Evolutionary conservation across 768 basidiomycete genomes (phyloP), one percentile per base, ranked within the genome.

Genomic region (Lentinula aciculospora): DNA sequence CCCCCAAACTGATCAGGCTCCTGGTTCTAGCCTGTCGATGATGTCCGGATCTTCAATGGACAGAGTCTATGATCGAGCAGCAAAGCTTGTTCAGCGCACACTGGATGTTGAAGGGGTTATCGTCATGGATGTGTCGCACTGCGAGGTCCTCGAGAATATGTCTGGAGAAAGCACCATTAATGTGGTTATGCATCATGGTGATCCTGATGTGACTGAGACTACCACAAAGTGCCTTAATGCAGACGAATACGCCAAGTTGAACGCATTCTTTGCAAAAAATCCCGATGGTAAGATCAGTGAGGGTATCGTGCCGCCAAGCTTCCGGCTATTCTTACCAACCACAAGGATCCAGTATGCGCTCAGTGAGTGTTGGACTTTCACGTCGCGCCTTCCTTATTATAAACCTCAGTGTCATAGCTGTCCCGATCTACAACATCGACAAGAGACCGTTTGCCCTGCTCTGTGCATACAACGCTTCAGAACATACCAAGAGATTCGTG

Each of bases 361-460:
- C 59, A 85, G 93, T 94, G 66, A 70, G 89, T 27, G 47, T 12
- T 21, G 19, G 44, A 15, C 51, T 19, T 48, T 50, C 60, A 27
- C 25, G 4, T 54, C 36, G 15, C 34, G 13, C 32, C 36, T 8
- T 42, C 19, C 12, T 36, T 21, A 50, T 40, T 53, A n/a, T n/a
- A 25, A 59, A 37, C 56, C 63, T 32, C 56, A 58, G 31, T 53
- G 55, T 29, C 36, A 13, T 31, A 92, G 92, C 86, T 57, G 94
- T 96, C 5, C 94, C 94, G 5, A 88, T 96, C 50, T 95, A 91
- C 69, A 94, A 95, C 63, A 85, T 96, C 53, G 92, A 96, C 72
- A 91, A 93, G 72, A 82, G 88, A 51, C 92, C 94, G 10, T 96
- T 97, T 64, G 92, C 92, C 6, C 69, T 97, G 65, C 76, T 98